These are phyloP conservation scores for Collybiopsis confluens DNA, from an alignment of 768 basidiomycete genomes.

Conservation along the genomic window DNA sequence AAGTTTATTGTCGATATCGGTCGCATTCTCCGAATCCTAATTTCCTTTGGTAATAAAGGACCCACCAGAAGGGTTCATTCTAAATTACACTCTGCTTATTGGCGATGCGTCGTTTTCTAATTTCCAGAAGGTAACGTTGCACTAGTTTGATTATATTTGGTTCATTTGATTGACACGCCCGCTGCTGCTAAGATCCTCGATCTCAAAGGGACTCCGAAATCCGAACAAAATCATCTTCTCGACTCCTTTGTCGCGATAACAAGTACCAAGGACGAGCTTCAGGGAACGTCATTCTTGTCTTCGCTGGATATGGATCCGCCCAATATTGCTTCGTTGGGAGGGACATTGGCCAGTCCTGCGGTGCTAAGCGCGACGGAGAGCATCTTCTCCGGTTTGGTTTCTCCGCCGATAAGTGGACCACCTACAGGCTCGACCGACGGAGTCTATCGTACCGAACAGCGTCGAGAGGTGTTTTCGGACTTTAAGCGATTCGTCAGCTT, in stretches of 20 bases:
- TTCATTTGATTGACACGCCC: neutral
- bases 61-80: slow-evolving; percentile 89
- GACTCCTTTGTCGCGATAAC: slow-evolving; percentile 92
- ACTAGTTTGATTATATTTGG: neutral
- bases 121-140: slow-evolving; percentile 85
- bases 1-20: slow-evolving; percentile 23
- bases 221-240: slow-evolving; percentile 82
- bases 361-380: slow-evolving; percentile 41
- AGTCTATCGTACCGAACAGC: slow-evolving; percentile 42
- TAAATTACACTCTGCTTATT: slow-evolving; percentile 92
- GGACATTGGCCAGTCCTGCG: slow-evolving; percentile 62
- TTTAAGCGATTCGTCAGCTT: slow-evolving; percentile 87
- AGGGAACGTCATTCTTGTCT: slow-evolving; percentile 88
- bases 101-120: slow-evolving; percentile 94
- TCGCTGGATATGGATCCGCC: slow-evolving; percentile 94
- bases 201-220: slow-evolving; percentile 86
- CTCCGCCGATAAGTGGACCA: slow-evolving; percentile 62
- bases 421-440: slow-evolving; percentile 54
- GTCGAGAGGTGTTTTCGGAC: slow-evolving; percentile 84
- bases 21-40: neutral
- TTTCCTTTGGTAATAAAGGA: slow-evolving; percentile 53
- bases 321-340: slow-evolving; percentile 36
- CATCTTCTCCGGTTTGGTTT: slow-evolving; percentile 54
- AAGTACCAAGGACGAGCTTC: slow-evolving; percentile 85
- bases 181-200: slow-evolving; percentile 89